Base-by-base conservation (phyloP, 306 rosid species). In the Trifolium pratense region DNA sequence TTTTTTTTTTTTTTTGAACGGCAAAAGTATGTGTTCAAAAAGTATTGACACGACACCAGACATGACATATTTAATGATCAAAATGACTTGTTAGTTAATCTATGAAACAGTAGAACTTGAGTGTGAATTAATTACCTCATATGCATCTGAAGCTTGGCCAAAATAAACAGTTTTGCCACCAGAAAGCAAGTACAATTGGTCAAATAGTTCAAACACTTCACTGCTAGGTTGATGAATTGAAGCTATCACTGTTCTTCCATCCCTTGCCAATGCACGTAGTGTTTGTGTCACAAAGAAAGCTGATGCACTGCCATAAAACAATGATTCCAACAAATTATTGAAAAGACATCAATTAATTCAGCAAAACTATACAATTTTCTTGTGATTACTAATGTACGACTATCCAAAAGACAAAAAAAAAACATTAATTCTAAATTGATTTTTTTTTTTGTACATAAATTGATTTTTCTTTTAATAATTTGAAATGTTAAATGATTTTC, bases 221-320 rank as follows among this genome's bases (percentile, higher is more conserved):
- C 99, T 94, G 82, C 99, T 94, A 0, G 99, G 99, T 68, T 94
- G 99, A 75, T 94, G 99, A 78, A 94, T 90, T 0, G 99, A 94
- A 46, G 99, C 99, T 73, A 94, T 91, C 6, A 94, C 96, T 1
- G 99, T 94, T 83, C 99, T 83, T 11, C 99, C 97, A 67, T 90
- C 97, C 43, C 97, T 88, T 76, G 99, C 90, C 5, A 94, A 82
- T 36, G 88, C 91, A 40, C 97, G 86, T 37, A 94, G 70, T 17
- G 99, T 94, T 78, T 94, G 97, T 23, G 97, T 94, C 68, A 91
- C 99, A 43, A 94, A 94, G 89, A 94, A 94, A 3, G 99, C 99
- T 9, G 99, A 90, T 69, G 99, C 99, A 86, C 99, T 94, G 90
- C 79, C 75, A 66, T 52, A 79, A 18, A 57, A 71, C 48, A 37